Evolutionary conservation across 495 filamentous ascomycete species (phyloP).

Genomic region (Aspergillus bridgeri): DNA sequence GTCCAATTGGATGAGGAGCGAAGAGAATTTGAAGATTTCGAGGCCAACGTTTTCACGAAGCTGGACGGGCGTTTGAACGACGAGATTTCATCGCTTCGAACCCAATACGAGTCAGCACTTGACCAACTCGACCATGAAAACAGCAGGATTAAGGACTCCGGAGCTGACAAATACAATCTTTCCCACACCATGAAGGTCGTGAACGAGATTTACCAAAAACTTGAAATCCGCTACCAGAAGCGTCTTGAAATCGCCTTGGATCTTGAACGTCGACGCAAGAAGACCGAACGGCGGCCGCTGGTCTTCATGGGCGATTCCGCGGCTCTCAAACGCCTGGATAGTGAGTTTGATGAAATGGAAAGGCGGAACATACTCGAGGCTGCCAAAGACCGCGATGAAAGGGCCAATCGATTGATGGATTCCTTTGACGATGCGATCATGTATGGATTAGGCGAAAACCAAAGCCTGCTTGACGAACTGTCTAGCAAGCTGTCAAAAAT

Average conservation of each 20-base stretch:
- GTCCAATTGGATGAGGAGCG: conserved; percentile 54
- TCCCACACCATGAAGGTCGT: conserved; percentile 46
- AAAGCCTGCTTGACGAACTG: conserved; percentile 50
- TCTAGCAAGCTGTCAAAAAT: conserved; percentile 37
- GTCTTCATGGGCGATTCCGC: conserved; percentile 50
- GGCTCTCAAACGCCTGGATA: conserved; percentile 46
- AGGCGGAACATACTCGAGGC: conserved; percentile 49
- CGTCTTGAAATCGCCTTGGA: conserved; percentile 49
- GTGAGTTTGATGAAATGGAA: conserved; percentile 53
- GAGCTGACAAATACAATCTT: conserved; percentile 32
- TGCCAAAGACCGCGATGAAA: conserved; percentile 45
- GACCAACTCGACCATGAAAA: conserved; percentile 42
- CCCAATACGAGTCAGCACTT: conserved; percentile 46
- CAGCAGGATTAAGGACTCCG: conserved; percentile 33
- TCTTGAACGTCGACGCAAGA: conserved; percentile 50
- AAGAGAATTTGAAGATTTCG: conserved; percentile 51
- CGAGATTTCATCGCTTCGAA: conserved; percentile 50
- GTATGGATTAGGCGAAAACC: conserved; percentile 50
- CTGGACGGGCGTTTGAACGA: conserved; percentile 50
- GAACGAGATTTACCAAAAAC: conserved; percentile 44
- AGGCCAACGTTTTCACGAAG: conserved; percentile 49
- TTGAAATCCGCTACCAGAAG: conserved; percentile 50
- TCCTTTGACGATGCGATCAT: conserved; percentile 51
- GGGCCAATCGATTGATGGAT: conserved; percentile 53
- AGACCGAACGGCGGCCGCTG: conserved; percentile 47